Evolutionary conservation across 2,329 filamentous ascomycete genomes (phyloP).

Genomic region (Emmonsia crescens): DNA sequence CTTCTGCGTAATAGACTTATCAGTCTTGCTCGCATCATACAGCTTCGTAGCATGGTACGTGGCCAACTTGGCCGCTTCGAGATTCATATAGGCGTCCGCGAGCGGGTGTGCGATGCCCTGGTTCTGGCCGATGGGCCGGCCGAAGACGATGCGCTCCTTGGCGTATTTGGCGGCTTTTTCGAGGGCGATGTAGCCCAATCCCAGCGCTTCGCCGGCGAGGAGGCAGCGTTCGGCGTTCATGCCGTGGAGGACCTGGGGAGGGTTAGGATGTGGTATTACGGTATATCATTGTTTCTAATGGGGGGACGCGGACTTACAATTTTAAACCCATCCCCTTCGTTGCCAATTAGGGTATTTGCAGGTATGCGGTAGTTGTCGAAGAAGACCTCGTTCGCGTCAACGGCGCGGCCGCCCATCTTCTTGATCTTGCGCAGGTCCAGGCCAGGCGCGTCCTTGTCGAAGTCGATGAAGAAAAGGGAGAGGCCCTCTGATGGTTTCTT

Average conservation of each 20-base stretch:
- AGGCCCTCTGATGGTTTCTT: conserved; percentile 63
- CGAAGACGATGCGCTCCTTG: conserved; percentile 51
- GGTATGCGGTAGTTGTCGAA: conserved; percentile 68
- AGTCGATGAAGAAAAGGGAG: conserved; percentile 69
- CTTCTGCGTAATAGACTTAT: conserved; percentile 42
- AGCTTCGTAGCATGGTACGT: conserved; percentile 51
- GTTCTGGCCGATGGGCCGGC: conserved; percentile 48
- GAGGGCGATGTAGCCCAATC: conserved; percentile 63
- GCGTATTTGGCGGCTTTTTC: conserved; percentile 55
- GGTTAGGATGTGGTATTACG: not conserved
- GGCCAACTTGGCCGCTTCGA: conserved; percentile 50
- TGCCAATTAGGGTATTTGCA: conserved; percentile 53
- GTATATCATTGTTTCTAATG: not conserved
- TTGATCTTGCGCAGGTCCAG: conserved; percentile 61
- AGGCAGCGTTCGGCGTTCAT: conserved; percentile 73
- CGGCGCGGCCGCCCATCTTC: conserved; percentile 75
- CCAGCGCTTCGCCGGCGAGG: conserved; percentile 67
- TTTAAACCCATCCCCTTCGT: conserved; percentile 66
- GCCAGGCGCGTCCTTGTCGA: conserved; percentile 50
- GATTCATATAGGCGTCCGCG: conserved; percentile 49
- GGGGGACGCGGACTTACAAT: conserved; percentile 36
- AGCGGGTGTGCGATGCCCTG: conserved; percentile 51
- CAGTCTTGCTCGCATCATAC: conserved; percentile 45
- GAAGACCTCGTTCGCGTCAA: conserved; percentile 81
- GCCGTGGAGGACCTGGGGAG: conserved; percentile 52